Conservation (phyloP, 2,329 filamentous ascomycete species). For the Madurella mycetomatis region DNA sequence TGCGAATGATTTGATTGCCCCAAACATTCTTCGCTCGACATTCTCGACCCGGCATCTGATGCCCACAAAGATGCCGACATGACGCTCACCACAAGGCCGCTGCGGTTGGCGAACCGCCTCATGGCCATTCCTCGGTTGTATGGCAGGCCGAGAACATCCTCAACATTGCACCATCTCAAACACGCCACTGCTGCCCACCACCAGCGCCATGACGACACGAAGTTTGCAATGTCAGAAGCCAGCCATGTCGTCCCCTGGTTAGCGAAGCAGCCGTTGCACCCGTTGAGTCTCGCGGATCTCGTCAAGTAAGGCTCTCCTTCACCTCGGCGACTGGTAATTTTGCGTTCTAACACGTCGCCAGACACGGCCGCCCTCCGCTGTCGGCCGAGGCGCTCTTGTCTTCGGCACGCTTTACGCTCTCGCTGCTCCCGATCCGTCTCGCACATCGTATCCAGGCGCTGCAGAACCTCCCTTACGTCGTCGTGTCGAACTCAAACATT, state of each 20-base stretch:
- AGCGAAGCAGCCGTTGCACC: slow-evolving; percentile 72
- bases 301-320: slow-evolving; percentile 60
- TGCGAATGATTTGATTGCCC: slow-evolving; percentile 2
- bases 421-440: slow-evolving; percentile 83
- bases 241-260: slow-evolving; percentile 77
- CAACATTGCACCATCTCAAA: slow-evolving; percentile 16
- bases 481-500: slow-evolving; percentile 96
- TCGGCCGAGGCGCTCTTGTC: slow-evolving; percentile 74
- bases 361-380: slow-evolving; percentile 77
- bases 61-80: slow-evolving; percentile 42
- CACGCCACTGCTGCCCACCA: slow-evolving; percentile 6
- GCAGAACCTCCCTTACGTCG: slow-evolving; percentile 91
- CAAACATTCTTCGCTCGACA: not conserved
- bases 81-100: slow-evolving; percentile 38
- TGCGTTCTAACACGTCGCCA: slow-evolving; percentile 25
- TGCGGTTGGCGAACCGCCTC: slow-evolving; percentile 32
- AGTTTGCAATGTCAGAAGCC: slow-evolving; percentile 42
- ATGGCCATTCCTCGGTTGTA: slow-evolving; percentile 15
- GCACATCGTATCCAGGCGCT: slow-evolving; percentile 91
- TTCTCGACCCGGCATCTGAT: not conserved
- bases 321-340: not conserved
- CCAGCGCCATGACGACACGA: slow-evolving; percentile 33
- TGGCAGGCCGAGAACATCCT: slow-evolving; percentile 12
- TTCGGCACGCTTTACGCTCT: slow-evolving; percentile 93
- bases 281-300: slow-evolving; percentile 79